Conservation (phyloP, 345 rosid species). For the Erysimum cheiranthoides region DNA sequence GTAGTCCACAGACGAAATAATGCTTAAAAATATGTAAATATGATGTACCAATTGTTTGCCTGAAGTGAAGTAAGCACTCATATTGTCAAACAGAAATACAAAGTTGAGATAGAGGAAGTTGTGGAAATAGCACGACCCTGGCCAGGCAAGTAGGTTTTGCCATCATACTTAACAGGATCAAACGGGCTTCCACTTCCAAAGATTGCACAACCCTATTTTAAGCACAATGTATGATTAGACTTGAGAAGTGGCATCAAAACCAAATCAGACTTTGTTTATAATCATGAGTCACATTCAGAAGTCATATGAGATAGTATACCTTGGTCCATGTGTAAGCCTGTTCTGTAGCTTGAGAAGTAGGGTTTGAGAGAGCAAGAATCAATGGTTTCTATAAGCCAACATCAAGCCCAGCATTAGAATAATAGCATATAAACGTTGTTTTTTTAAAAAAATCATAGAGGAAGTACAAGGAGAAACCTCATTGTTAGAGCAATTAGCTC, state of each 20-base stretch:
- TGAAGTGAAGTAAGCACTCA: conserved; percentile 41
- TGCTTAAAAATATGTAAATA: no score
- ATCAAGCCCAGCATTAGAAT: conserved; percentile 25
- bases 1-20: no score
- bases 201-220: conserved; percentile 84
- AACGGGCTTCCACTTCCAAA: conserved; percentile 99
- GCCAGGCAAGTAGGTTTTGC: conserved; percentile 79
- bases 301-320: conserved; percentile 48
- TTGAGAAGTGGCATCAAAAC: conserved; percentile 6
- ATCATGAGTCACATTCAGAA: background rate
- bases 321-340: conserved; percentile 96
- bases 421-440: background rate
- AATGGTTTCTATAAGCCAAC: conserved; percentile 73
- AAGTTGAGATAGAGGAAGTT: conserved; percentile 5
- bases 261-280: conserved; percentile 8
- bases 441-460: conserved; percentile 10
- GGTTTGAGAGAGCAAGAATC: conserved; percentile 93
- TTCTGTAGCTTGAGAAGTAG: conserved; percentile 97
- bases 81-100: conserved; percentile 2
- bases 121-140: conserved; percentile 59
- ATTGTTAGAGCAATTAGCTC: no score
- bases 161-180: conserved; percentile 74
- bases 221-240: conserved; percentile 33
- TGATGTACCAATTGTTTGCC: conserved; percentile 98
- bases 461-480: conserved; percentile 54